Percentiles rank a stretch among this genome's conserved stretches.
Conservation (phyloP, 345 rosid genomes). For the Clausena lansium region DNA sequence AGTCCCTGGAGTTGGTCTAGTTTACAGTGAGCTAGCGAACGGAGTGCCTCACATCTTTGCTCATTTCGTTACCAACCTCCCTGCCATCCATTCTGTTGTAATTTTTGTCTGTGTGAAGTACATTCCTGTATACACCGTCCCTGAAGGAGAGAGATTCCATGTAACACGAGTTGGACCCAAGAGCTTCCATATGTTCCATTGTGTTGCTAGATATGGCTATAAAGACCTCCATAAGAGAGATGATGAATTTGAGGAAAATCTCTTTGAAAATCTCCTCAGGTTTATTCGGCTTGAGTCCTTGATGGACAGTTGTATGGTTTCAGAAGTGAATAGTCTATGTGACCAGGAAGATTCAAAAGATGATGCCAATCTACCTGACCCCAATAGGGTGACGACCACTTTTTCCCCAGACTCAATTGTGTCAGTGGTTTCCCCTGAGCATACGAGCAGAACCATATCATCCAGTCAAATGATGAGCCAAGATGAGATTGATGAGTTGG, state of each 20-base stretch:
- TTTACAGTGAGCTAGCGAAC: constrained; percentile 30
- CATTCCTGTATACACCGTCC: constrained; percentile 38
- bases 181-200: constrained; percentile 32
- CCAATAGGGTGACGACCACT: neutral
- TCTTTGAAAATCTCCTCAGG: constrained; percentile 27
- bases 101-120: constrained; percentile 33
- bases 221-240: constrained; percentile 36
- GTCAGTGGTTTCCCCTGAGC: neutral
- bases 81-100: constrained; percentile 40
- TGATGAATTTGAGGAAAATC: constrained; percentile 29
- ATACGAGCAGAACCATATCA: neutral
- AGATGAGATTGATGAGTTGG: constrained; percentile 19
- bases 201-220: constrained; percentile 41
- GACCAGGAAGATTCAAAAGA: constrained; percentile 15
- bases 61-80: constrained; percentile 36
- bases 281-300: constrained; percentile 27
- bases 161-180: constrained; percentile 29
- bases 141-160: constrained; percentile 32
- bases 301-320: constrained; percentile 30
- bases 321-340: constrained; percentile 19
- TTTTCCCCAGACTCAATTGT: constrained; percentile 4
- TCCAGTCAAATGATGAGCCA: neutral
- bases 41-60: constrained; percentile 41
- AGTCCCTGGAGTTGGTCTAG: constrained; percentile 33
- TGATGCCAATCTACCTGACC: neutral